Evolutionary conservation across 2,329 filamentous ascomycete genomes (phyloP).

Genomic region (Trematosphaeria pertusa): DNA sequence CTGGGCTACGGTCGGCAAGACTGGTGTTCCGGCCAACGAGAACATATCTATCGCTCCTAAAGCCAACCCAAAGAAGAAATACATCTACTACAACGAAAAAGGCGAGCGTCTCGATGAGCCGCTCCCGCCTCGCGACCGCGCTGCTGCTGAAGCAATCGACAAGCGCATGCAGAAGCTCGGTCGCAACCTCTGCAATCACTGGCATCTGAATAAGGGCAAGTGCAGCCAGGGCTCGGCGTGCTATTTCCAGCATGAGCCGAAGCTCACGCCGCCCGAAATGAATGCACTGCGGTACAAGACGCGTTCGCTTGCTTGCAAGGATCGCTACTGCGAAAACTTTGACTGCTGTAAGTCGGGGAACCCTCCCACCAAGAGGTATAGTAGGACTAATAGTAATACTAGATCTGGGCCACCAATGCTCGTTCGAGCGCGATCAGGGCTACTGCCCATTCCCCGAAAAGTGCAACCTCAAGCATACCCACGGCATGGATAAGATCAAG

Average conservation of each 20-base stretch:
- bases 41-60: slow-evolving; percentile 49
- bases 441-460: slow-evolving; percentile 44
- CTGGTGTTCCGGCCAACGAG: slow-evolving; percentile 31
- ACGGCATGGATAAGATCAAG: slow-evolving; percentile 49
- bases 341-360: slow-evolving; percentile 47
- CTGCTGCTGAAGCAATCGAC: slow-evolving; percentile 33
- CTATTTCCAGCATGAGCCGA: slow-evolving; percentile 52
- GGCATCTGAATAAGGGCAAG: slow-evolving; percentile 42
- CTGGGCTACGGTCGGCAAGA: slow-evolving; percentile 54
- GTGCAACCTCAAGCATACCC: slow-evolving; percentile 49
- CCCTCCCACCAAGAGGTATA: neutral
- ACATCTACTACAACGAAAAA: slow-evolving; percentile 51
- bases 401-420: slow-evolving; percentile 51
- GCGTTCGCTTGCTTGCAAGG: slow-evolving; percentile 48
- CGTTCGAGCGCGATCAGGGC: slow-evolving; percentile 44
- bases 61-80: slow-evolving; percentile 38
- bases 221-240: slow-evolving; percentile 52
- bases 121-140: slow-evolving; percentile 41
- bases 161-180: slow-evolving; percentile 37
- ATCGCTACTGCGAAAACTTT: slow-evolving; percentile 48
- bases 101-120: slow-evolving; percentile 52
- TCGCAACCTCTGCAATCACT: slow-evolving; percentile 46
- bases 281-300: slow-evolving; percentile 53
- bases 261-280: slow-evolving; percentile 45
- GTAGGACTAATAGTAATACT: slow-evolving; percentile 9